Conservation (phyloP, 2,329 filamentous ascomycete species). For the Drechslera avenae region DNA sequence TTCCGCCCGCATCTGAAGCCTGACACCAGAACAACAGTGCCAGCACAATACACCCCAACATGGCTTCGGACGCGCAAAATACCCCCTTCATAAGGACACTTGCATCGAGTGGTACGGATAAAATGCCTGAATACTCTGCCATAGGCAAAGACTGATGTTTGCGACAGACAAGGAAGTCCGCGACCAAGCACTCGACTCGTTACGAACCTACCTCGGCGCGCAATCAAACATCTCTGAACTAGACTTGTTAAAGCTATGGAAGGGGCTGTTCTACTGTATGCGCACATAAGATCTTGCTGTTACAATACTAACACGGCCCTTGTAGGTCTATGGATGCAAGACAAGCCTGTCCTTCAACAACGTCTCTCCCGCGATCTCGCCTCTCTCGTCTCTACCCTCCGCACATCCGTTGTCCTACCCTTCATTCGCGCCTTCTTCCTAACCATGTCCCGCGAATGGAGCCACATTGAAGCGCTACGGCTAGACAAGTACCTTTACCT, state of each 20-base stretch:
- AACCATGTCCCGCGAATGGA: constrained; percentile 59
- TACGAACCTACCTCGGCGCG: constrained; percentile 76
- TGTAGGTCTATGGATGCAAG: constrained; percentile 84
- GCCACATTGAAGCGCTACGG: constrained; percentile 55
- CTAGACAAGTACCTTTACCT: constrained; percentile 94
- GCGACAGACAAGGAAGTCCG: constrained; percentile 74
- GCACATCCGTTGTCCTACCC: constrained; percentile 48
- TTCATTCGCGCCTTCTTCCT: constrained; percentile 58
- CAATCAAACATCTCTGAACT: constrained; percentile 65
- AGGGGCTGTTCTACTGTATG: constrained; percentile 84
- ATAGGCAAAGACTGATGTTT: constrained; percentile 11
- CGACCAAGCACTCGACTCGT: constrained; percentile 75
- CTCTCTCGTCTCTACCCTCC: constrained; percentile 66
- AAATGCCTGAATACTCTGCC: not conserved
- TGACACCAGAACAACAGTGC: constrained; percentile 7
- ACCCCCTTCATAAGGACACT: constrained; percentile 81
- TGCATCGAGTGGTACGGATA: constrained; percentile 74
- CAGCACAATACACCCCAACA: constrained; percentile 15
- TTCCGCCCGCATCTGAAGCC: constrained; percentile 15
- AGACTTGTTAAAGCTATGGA: constrained; percentile 89
- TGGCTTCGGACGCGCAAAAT: constrained; percentile 52
- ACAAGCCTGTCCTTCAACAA: constrained; percentile 87
- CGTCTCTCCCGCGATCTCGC: constrained; percentile 79
- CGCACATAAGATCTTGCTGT: not conserved
- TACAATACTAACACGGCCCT: constrained; percentile 11